phyloP scores from a whole-genome alignment of 768 basidiomycete species.

The Boletus sp. region DNA sequence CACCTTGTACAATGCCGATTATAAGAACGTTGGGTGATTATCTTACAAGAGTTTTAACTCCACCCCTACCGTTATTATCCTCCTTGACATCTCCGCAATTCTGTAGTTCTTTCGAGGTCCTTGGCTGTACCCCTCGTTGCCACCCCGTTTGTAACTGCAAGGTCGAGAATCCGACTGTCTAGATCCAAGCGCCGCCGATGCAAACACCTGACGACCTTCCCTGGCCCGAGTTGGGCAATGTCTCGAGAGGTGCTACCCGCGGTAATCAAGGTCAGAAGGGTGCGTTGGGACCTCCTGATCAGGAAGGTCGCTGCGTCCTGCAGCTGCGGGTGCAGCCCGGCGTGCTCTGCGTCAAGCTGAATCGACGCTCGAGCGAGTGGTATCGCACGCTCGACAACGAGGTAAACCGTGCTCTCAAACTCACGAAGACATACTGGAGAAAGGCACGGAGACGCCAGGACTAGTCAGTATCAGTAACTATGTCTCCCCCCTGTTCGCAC shows the following conservation, averaged over 20 bases:
- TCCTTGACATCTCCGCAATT: constrained; percentile 18
- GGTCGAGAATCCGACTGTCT: constrained; percentile 3
- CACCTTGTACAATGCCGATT: constrained; percentile 32
- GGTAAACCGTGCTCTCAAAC: constrained; percentile 75
- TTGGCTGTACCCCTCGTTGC: constrained; percentile 15
- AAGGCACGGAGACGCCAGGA: constrained; percentile 80
- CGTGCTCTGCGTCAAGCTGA: constrained; percentile 71
- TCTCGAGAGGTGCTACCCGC: constrained; percentile 77
- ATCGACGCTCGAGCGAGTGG: constrained; percentile 78
- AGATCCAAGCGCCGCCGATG: constrained; percentile 28
- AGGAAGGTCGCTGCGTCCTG: constrained; percentile 71
- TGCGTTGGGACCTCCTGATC: constrained; percentile 65
- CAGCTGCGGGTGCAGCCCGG: constrained; percentile 82
- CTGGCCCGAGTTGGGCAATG: constrained; percentile 84
- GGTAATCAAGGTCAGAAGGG: constrained; percentile 88
- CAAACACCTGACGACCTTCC: constrained; percentile 67
- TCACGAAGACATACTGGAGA: constrained; percentile 85
- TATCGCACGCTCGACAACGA: constrained; percentile 74
- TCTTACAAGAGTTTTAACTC: constrained; percentile 37
- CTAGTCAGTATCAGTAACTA: constrained; percentile 36
- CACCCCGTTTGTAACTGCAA: constrained; percentile 2
- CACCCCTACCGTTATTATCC: constrained; percentile 30
- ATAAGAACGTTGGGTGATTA: constrained; percentile 34
- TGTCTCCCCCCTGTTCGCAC: not conserved
- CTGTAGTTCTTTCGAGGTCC: constrained; percentile 9